Evolutionary conservation across 2,329 filamentous ascomycete species (phyloP).

Genomic region (Bipolaris victoriae): DNA sequence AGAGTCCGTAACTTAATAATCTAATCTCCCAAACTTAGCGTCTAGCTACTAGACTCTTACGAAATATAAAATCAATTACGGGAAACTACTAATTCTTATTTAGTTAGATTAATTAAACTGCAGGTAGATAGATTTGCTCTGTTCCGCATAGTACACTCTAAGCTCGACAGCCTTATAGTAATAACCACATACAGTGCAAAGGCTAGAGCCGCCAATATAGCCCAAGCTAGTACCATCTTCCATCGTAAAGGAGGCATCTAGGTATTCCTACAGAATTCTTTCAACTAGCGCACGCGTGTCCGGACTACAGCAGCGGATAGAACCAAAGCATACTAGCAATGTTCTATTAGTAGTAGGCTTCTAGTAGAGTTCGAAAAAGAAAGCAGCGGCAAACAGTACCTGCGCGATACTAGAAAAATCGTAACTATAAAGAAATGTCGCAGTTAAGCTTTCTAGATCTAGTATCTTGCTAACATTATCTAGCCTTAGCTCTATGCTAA

Average conservation of each 20-base stretch:
- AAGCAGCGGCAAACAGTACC: slow-evolving; percentile 15
- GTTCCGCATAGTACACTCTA: slow-evolving; percentile 11
- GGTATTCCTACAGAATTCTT: slow-evolving; percentile 21
- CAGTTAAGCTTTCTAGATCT: slow-evolving; percentile 12
- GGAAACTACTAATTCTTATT: slow-evolving; percentile 24
- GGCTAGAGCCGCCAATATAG: slow-evolving; percentile 2
- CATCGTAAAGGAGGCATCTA: slow-evolving; percentile 12
- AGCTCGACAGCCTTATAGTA: slow-evolving; percentile 14
- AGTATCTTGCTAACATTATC: slow-evolving; percentile 18
- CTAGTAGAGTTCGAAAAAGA: slow-evolving; percentile 21
- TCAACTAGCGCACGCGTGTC: slow-evolving; percentile 10
- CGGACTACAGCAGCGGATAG: slow-evolving; percentile 18
- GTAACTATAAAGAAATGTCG: slow-evolving; percentile 13
- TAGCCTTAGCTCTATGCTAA: slow-evolving; percentile 11
- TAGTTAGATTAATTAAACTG: slow-evolving; percentile 5
- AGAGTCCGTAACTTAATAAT: slow-evolving; percentile 11
- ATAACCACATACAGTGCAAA: slow-evolving; percentile 10
- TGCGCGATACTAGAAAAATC: slow-evolving; percentile 14
- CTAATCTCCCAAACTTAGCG: slow-evolving; percentile 15
- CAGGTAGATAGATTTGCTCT: slow-evolving; percentile 15
- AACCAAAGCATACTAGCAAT: slow-evolving; percentile 8
- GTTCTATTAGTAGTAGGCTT: slow-evolving; percentile 1
- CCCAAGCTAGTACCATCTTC: slow-evolving; percentile 12
- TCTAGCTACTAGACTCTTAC: slow-evolving; percentile 17
- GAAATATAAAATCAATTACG: slow-evolving; percentile 11